Percentiles rank a stretch among this genome's conserved stretches.
These are phyloP conservation scores for Ceratocystis ficicola DNA, from an alignment of 2,329 filamentous ascomycete genomes.

Conservation along the genomic window DNA sequence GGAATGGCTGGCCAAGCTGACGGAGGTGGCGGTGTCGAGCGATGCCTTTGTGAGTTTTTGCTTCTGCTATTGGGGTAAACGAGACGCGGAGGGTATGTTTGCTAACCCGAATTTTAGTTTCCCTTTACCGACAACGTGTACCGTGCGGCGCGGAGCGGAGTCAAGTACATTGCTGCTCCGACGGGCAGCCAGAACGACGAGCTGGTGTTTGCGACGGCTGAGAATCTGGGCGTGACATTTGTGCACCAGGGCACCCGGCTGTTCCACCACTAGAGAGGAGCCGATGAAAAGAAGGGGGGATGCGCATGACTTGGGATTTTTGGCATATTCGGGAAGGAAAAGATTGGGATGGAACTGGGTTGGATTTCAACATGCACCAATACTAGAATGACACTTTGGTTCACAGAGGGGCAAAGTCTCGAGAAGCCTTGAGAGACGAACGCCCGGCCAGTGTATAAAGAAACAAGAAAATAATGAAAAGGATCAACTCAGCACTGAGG, in stretches of 20 bases:
- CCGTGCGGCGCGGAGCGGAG: constrained; percentile 74
- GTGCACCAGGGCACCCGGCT: constrained; percentile 88
- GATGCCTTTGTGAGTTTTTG: constrained; percentile 77
- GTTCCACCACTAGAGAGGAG: constrained; percentile 70
- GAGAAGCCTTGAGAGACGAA: too few species aligned
- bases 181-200: constrained; percentile 78
- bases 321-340: background rate
- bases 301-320: constrained; percentile 7
- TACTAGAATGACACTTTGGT: constrained; percentile 7
- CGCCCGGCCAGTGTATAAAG: constrained; percentile 9
- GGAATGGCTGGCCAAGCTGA: constrained; percentile 73
- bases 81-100: background rate
- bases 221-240: constrained; percentile 85
- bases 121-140: constrained; percentile 98
- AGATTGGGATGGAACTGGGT: constrained; percentile 1
- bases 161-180: constrained; percentile 91
- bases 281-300: background rate
- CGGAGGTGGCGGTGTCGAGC: constrained; percentile 73
- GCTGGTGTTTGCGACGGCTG: constrained; percentile 74
- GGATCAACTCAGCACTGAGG: constrained; percentile 14
- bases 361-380: constrained; percentile 18
- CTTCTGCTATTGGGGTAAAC: background rate
- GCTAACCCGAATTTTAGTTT: constrained; percentile 48
- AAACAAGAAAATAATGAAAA: constrained; percentile 14
- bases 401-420: background rate